Percentiles rank a stretch among this genome's conserved stretches.
phyloP scores from a whole-genome alignment of 2,329 filamentous ascomycete species.

The Pseudogymnoascus sp. region DNA sequence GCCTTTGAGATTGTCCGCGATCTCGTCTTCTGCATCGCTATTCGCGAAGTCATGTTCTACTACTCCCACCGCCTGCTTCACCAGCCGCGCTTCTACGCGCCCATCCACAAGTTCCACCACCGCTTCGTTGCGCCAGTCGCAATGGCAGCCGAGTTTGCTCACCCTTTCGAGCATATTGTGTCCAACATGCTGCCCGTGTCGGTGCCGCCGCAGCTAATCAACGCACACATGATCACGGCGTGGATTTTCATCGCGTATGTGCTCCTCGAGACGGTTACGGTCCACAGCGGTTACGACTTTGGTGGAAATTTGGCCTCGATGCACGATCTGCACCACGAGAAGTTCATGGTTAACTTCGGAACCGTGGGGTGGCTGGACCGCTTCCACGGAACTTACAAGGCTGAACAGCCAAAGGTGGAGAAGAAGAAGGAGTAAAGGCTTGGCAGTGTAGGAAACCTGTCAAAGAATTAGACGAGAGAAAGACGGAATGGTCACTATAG shows the following conservation, averaged over 20 bases:
- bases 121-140: slow-evolving; percentile 47
- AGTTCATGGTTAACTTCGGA: slow-evolving; percentile 46
- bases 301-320: slow-evolving; percentile 37
- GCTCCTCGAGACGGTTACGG: slow-evolving; percentile 43
- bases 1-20: slow-evolving; percentile 32
- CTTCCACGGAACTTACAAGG: slow-evolving; percentile 41
- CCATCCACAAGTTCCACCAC: slow-evolving; percentile 49
- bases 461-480: not conserved
- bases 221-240: slow-evolving; percentile 43
- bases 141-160: slow-evolving; percentile 47
- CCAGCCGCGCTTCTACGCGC: slow-evolving; percentile 37
- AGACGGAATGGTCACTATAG: not conserved
- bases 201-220: slow-evolving; percentile 39
- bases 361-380: slow-evolving; percentile 45
- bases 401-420: not conserved
- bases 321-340: slow-evolving; percentile 51
- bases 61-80: slow-evolving; percentile 47
- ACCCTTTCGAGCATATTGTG: slow-evolving; percentile 47
- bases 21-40: slow-evolving; percentile 33
- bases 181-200: slow-evolving; percentile 45
- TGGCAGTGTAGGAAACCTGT: not conserved
- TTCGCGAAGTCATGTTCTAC: slow-evolving; percentile 47
- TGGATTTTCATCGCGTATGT: slow-evolving; percentile 42
- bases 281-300: slow-evolving; percentile 52
- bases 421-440: not conserved